Base-by-base conservation (phyloP, 2,329 filamentous ascomycete genomes). In the Aspergillus quadrilineatus region DNA sequence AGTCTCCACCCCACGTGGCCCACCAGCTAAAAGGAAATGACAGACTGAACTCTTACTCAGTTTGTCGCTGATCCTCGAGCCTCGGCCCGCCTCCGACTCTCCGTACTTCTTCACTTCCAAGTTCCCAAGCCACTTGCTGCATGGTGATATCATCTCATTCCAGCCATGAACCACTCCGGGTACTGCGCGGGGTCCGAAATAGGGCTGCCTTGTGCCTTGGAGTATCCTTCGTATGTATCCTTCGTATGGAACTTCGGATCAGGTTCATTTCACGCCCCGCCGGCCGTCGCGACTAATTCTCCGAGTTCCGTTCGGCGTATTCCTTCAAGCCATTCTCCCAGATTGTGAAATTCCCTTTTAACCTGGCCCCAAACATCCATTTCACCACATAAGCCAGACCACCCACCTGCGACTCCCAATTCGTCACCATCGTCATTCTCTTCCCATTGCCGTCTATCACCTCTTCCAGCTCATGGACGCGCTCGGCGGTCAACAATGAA, bases 381-480 rank as follows among this genome's bases (percentile, higher is more conserved):
- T 70, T 72, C 14, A 77, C 69, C 37, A 65, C 64, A 65, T 76
- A 75, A 14, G 73, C 77, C 50, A 75, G 42, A 55, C 72, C 67
- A 6, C 79, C 79, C 10, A 61, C 65, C 64, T 80, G 77, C 4
- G 68, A 69, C 65, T 80, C 75, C 79, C 79, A 80, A 56, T 74
- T 78, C 54, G 69, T 65, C 61, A 73, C 64, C 67, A 73, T 65
- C 50, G 62, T 70, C 59, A 64, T 63, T 43, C 48, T 69, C 37
- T 47, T 57, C 9, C 58, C 62, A 22, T 55, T 48, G 12, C 28
- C 58, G 6, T 49, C 32, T 34, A 69, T 69, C 6, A 70, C 65
- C 55, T 76, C 75, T 17, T 66, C 65, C 36, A 81, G 67, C 67
- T 80, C 79, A 59, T 80, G 78, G n/a, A 78, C 75, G 9, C 78